Evolutionary conservation across 176 grass and related monocot genomes (phyloP).

Genomic region (Musa acuminata): DNA sequence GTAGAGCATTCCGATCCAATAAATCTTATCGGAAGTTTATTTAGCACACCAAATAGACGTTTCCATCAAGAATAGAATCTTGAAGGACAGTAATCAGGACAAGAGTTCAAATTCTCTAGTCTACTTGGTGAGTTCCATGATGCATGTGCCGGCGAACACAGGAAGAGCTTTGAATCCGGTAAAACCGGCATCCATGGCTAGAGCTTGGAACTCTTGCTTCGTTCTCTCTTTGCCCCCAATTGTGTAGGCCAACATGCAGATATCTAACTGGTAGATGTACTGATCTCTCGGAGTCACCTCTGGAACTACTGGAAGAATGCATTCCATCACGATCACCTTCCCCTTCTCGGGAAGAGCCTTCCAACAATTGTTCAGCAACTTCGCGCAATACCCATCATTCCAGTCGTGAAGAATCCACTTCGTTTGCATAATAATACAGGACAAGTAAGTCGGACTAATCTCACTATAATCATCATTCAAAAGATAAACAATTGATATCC

Average conservation of each 20-base stretch:
- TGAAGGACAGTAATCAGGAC: neutral
- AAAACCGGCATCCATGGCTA: neutral
- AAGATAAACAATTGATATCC: too few relatives aligned
- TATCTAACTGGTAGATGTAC: slow-evolving; percentile 52
- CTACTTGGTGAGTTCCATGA: slow-evolving; percentile 2
- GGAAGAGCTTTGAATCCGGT: neutral
- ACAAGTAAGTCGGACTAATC: too few relatives aligned
- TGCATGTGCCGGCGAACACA: neutral
- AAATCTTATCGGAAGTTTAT: too few relatives aligned
- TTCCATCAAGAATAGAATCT: neutral
- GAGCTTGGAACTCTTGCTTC: slow-evolving; percentile 18
- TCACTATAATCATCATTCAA: too few relatives aligned
- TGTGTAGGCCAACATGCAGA: slow-evolving; percentile 87
- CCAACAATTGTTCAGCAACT: slow-evolving; percentile 71
- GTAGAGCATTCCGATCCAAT: too few relatives aligned
- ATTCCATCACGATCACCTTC: slow-evolving; percentile 74
- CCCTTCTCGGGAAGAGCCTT: slow-evolving; percentile 38
- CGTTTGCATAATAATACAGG: neutral
- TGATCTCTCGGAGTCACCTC: slow-evolving; percentile 38
- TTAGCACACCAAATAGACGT: too few relatives aligned
- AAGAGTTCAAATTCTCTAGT: too few relatives aligned
- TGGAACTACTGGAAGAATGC: slow-evolving; percentile 48
- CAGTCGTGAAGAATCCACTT: slow-evolving; percentile 85
- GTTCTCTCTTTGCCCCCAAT: slow-evolving; percentile 22
- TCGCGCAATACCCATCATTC: slow-evolving; percentile 58